Base-by-base conservation (phyloP, 225 moss, liverwort and hornwort species). In the Polytrichum commune region DNA sequence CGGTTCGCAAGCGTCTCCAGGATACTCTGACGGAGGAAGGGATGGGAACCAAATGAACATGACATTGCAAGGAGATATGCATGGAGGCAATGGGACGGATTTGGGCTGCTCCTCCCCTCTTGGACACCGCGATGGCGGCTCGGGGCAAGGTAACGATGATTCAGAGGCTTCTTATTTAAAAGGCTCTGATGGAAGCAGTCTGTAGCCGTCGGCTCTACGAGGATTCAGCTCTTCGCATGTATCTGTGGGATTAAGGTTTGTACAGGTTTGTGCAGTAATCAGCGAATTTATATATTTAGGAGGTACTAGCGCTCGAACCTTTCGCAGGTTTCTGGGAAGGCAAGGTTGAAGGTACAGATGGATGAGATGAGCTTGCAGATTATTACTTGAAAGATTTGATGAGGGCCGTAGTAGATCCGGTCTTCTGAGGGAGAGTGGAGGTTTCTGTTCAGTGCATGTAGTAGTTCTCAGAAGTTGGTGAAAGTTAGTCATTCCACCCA, bases 91-190 rank as follows among this genome's bases (percentile, higher is more conserved):
- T 18, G 87, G 87, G 64, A 53, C 77, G 0, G 82, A 82, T 61
- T 53, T 84, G 73, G 79, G 77, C 7, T 73, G 81, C 33, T 74
- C 84, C 4, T 75, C 84, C 27, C 77, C 84, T 0, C 84, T 78
- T 24, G 78, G 78, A 6, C 76, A 78, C 46, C 60, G 75, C 0
- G 81, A 66, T 1, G 75, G 72, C 27, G 72, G 82, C 20, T 57
- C 72, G 23, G 83, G 86, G 0, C 84, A 81, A 27, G 87, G 81
- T 4, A 76, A 76, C 9, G 77, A 84, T 58, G 81, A 84, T 29
- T 84, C 87, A 1, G 84, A 81, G 72, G 79, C 81, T 25, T 84
- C 84, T 5, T 84, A 87, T 30, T 55, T 87, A 74, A 87, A 87
- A 67, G 84, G 81, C 55, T 87, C 84, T 5, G 87, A 87, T 53